Evolutionary conservation across 139 green algal species (phyloP).

Genomic region (Chlorella sp.): DNA sequence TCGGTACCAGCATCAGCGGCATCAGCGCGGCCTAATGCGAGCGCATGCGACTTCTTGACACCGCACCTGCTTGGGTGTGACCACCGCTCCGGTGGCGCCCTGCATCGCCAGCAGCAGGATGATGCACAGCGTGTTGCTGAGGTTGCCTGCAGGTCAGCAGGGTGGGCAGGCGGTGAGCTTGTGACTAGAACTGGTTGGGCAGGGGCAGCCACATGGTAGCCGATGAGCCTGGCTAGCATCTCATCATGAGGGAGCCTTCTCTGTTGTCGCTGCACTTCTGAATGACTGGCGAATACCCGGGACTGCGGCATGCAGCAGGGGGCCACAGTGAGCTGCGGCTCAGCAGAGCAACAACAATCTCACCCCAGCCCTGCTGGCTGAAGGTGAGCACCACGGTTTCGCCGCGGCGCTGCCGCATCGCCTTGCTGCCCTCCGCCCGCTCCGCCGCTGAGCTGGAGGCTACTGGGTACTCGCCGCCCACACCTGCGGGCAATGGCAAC

Average conservation of each 20-base stretch:
- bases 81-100: background rate
- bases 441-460: conserved; percentile 61
- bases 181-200: too few relatives aligned
- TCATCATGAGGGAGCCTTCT: too few relatives aligned
- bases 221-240: too few relatives aligned
- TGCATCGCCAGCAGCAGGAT: conserved; percentile 33
- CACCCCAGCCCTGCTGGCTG: conserved; percentile 31
- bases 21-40: too few relatives aligned
- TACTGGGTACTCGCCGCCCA: conserved; percentile 81
- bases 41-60: too few relatives aligned
- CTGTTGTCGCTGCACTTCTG: too few relatives aligned
- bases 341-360: background rate
- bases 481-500: conserved; percentile 36
- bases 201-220: too few relatives aligned
- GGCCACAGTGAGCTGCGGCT: too few relatives aligned
- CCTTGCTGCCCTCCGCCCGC: conserved; percentile 61
- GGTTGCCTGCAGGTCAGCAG: conserved; percentile 9
- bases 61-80: too few relatives aligned
- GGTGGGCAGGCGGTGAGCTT: background rate
- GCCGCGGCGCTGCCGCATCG: conserved; percentile 50
- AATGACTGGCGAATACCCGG: too few relatives aligned
- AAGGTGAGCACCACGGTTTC: conserved; percentile 46
- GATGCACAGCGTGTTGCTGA: conserved; percentile 36
- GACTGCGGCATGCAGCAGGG: too few relatives aligned
- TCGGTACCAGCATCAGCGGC: too few relatives aligned